phyloP scores from a whole-genome alignment of 306 rosid genomes.

The Erythrophleum fordii region DNA sequence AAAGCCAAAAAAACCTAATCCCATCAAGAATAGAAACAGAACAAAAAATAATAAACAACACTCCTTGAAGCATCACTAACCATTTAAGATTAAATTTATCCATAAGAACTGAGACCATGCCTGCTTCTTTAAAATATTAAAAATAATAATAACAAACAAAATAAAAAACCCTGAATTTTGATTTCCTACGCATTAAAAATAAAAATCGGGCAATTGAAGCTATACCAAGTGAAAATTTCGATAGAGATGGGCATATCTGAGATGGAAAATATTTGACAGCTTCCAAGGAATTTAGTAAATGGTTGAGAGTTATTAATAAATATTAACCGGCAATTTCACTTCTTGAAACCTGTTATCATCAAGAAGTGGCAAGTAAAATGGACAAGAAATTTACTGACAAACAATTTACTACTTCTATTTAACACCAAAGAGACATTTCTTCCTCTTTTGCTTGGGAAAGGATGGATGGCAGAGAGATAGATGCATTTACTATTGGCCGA shows the following conservation, averaged over 20 bases:
- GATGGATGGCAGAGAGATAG: not conserved
- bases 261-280: constrained; percentile 19
- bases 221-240: not conserved
- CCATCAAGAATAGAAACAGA: constrained; percentile 28
- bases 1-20: not conserved
- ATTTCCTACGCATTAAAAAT: not conserved
- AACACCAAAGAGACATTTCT: constrained; percentile 7
- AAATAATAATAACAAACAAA: not conserved
- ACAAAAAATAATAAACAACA: constrained; percentile 3
- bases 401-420: not conserved
- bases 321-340: not conserved
- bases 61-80: constrained; percentile 3
- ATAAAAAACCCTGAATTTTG: not conserved
- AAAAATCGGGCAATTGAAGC: not conserved
- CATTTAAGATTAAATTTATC: constrained; percentile 14
- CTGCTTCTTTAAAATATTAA: not conserved
- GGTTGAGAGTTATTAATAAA: constrained; percentile 5
- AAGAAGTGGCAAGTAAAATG: constrained; percentile 18
- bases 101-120: not conserved
- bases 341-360: not conserved
- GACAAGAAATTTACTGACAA: not conserved
- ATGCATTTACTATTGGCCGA: not conserved
- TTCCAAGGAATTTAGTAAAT: not conserved
- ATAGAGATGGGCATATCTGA: not conserved
- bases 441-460: constrained; percentile 15